Evolutionary conservation across 148 eudicot genomes (phyloP), one percentile per base, ranked within the genome.

Genomic region (Amaranthus cruentus): DNA sequence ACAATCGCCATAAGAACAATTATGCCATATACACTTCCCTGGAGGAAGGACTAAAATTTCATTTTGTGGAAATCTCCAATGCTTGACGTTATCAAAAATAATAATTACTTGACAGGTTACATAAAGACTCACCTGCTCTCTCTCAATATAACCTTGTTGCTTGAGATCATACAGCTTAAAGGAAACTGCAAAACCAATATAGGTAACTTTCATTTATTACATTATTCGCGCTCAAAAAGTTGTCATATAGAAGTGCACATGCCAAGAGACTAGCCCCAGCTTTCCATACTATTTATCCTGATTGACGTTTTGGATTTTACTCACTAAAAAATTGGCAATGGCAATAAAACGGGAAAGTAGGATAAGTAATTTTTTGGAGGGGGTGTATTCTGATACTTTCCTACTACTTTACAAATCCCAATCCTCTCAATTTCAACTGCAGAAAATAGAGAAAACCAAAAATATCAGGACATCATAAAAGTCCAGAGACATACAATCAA

Each of bases 61-160:
- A 15, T 66, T 9, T 42, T 6, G 50, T n/a, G n/a, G n/a, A 0
- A 9, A 47, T 15, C 48, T 15, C 18, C 50, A 21, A 9, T 7
- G 49, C 18, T 21, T 47, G 1, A 21, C 50, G 52, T 11, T 47
- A 9, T 42, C 12, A 5, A 9, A 28, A 18, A 43, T 28, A 68
- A 10, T 15, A 62, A 47, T 21, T 8, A 47, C 4, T 18, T 42
- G 47, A 53, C 18, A 42, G 43, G 52, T 4, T 7, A 21, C 70
- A 54, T 44, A 57, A 53, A 38, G 47, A 51, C 51, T 53, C 79
- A 90, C 98, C 91, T 93, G 94, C 80, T 93, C 94, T 76, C 98
- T 89, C 78, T 93, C 96, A 57, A 93, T 93, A 65, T 83, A 93
- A 72, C 98, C 96, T 85, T 93, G 98, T 72, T 93, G 98, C 84